Conservation (phyloP, 768 basidiomycete species). For the Pleurotus pulmonarius region DNA sequence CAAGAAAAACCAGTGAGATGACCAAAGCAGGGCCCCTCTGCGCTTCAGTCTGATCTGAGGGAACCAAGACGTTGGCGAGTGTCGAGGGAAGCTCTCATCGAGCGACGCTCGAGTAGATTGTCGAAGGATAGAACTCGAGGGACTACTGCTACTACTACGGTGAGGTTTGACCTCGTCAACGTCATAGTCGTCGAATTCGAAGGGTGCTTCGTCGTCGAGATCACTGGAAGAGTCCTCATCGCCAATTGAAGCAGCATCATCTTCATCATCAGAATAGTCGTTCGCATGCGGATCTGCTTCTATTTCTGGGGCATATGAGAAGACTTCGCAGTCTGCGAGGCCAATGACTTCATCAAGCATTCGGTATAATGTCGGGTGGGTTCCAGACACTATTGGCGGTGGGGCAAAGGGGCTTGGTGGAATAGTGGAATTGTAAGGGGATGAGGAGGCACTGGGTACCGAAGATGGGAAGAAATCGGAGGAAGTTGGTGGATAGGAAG, state of each 20-base stretch:
- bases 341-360: slow-evolving; percentile 89
- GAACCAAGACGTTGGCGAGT: slow-evolving; percentile 31
- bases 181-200: slow-evolving; percentile 82
- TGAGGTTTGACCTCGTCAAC: slow-evolving; percentile 51
- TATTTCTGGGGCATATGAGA: slow-evolving; percentile 88
- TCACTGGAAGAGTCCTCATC: slow-evolving; percentile 69
- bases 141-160: slow-evolving; percentile 31
- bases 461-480: slow-evolving; percentile 76
- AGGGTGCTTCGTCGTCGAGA: slow-evolving; percentile 60
- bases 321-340: slow-evolving; percentile 91
- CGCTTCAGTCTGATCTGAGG: slow-evolving; percentile 49
- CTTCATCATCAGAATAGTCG: slow-evolving; percentile 76
- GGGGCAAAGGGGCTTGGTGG: slow-evolving; percentile 61
- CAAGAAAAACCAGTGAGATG: slow-evolving; percentile 95
- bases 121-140: slow-evolving; percentile 3
- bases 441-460: slow-evolving; percentile 67
- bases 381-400: slow-evolving; percentile 72
- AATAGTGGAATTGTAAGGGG: slow-evolving; percentile 55
- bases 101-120: slow-evolving; percentile 36
- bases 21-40: slow-evolving; percentile 87
- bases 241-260: slow-evolving; percentile 60
- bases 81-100: slow-evolving; percentile 32
- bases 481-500: slow-evolving; percentile 75
- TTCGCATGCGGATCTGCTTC: slow-evolving; percentile 93
- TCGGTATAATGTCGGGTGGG: slow-evolving; percentile 85